Evolutionary conservation across 2,329 filamentous ascomycete species (phyloP).

Genomic region (Trichoderma koningiopsis): DNA sequence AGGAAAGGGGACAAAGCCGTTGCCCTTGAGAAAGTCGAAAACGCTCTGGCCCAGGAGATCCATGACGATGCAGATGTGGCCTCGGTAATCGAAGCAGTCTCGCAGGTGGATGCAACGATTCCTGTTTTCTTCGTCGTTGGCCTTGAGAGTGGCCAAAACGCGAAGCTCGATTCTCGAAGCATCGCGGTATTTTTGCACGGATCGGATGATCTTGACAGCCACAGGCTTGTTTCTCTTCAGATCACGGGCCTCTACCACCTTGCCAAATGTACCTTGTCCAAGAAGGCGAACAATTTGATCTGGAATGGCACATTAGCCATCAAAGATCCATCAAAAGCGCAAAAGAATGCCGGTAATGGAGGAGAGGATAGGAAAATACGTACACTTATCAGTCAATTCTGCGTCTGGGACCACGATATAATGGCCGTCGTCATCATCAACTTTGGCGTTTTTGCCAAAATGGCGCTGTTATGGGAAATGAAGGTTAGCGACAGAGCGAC

Average conservation of each 20-base stretch:
- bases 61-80: constrained; percentile 89
- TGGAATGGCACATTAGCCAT: constrained; percentile 40
- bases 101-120: constrained; percentile 96
- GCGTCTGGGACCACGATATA: constrained; percentile 91
- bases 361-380: constrained; percentile 41
- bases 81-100: constrained; percentile 95
- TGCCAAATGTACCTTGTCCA: constrained; percentile 96
- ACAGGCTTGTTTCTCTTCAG: constrained; percentile 74
- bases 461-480: constrained; percentile 32
- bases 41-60: constrained; percentile 87
- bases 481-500: not conserved
- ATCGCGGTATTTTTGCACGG: constrained; percentile 97
- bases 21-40: constrained; percentile 96
- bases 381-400: constrained; percentile 86
- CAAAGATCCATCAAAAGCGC: not conserved
- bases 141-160: constrained; percentile 86
- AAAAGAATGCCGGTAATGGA: not conserved
- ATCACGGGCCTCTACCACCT: constrained; percentile 92
- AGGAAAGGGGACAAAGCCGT: constrained; percentile 93
- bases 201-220: constrained; percentile 97
- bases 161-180: constrained; percentile 92
- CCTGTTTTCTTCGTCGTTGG: constrained; percentile 87
- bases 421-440: constrained; percentile 95
- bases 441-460: constrained; percentile 65
- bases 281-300: constrained; percentile 88